phyloP scores from a whole-genome alignment of 352 stramenopile species.

The Phytophthora crassamura region DNA sequence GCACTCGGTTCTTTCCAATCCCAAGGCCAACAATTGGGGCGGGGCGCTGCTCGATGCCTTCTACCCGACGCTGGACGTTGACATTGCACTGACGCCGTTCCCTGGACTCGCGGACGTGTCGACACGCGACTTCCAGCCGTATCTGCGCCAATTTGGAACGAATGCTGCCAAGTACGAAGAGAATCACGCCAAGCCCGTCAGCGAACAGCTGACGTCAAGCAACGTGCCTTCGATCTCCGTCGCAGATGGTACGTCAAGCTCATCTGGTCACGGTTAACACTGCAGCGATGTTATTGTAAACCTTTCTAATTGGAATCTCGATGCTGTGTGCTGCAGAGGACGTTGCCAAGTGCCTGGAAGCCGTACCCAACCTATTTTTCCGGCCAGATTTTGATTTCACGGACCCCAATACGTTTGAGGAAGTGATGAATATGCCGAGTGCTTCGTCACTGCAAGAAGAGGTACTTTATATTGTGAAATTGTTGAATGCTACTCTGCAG shows the following conservation, averaged over 20 bases:
- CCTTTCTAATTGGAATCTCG: slow-evolving; percentile 5
- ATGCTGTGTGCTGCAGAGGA: slow-evolving; percentile 58
- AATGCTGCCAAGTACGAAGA: slow-evolving; percentile 71
- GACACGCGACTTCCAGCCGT: slow-evolving; percentile 78
- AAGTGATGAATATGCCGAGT: slow-evolving; percentile 78
- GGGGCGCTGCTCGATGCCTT: slow-evolving; percentile 75
- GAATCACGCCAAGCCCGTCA: slow-evolving; percentile 80
- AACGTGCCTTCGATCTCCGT: slow-evolving; percentile 84
- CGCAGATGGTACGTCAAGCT: slow-evolving; percentile 56
- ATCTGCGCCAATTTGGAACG: slow-evolving; percentile 75
- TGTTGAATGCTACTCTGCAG: neutral
- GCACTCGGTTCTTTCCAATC: slow-evolving; percentile 86
- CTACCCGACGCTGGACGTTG: slow-evolving; percentile 69
- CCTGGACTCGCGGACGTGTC: slow-evolving; percentile 68
- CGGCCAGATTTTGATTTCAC: slow-evolving; percentile 78
- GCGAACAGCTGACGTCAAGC: slow-evolving; percentile 84
- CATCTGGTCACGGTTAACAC: too few relatives aligned
- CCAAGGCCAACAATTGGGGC: slow-evolving; percentile 75
- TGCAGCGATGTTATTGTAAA: neutral
- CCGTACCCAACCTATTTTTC: slow-evolving; percentile 86
- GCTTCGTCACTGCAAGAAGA: slow-evolving; percentile 70
- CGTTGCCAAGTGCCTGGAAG: slow-evolving; percentile 76
- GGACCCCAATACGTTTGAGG: slow-evolving; percentile 78
- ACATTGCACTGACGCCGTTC: slow-evolving; percentile 74
- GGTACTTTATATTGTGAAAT: slow-evolving; percentile 24